These are phyloP conservation scores for Populus nigra DNA, from an alignment of 345 rosid genomes.

Conservation along the genomic window DNA sequence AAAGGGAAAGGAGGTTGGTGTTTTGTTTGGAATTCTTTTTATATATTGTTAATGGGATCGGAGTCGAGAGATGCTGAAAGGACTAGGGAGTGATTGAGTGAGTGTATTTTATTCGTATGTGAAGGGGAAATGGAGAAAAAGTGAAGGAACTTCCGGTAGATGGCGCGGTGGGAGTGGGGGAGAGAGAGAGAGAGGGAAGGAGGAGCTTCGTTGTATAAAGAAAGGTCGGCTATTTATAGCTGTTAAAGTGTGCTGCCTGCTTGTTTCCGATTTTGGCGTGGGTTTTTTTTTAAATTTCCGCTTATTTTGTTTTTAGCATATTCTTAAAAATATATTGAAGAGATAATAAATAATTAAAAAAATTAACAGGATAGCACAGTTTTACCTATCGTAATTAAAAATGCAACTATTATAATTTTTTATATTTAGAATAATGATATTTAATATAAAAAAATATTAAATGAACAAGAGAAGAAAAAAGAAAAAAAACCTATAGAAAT, in stretches of 20 bases:
- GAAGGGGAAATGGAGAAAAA: conserved; percentile 22
- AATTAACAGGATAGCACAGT: no score
- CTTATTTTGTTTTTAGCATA: no score
- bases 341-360: no score
- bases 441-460: no score
- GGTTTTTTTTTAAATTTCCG: conserved; percentile 4
- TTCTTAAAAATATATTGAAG: no score
- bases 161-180: background rate
- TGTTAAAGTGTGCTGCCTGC: conserved; percentile 26
- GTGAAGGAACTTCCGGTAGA: background rate
- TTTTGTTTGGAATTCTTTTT: background rate
- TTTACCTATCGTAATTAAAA: no score
- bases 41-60: background rate
- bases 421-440: no score
- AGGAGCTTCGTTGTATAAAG: background rate
- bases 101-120: background rate
- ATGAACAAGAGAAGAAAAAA: no score
- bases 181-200: background rate
- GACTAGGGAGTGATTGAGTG: background rate
- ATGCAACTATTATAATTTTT: no score
- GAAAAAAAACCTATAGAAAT: no score
- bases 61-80: background rate
- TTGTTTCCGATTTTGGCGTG: conserved; percentile 16
- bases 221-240: conserved; percentile 38
- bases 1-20: background rate